These are phyloP conservation scores for Casaregolazyma lundiana DNA, from an alignment of 1,139 yeast genomes.

Conservation along the genomic window DNA sequence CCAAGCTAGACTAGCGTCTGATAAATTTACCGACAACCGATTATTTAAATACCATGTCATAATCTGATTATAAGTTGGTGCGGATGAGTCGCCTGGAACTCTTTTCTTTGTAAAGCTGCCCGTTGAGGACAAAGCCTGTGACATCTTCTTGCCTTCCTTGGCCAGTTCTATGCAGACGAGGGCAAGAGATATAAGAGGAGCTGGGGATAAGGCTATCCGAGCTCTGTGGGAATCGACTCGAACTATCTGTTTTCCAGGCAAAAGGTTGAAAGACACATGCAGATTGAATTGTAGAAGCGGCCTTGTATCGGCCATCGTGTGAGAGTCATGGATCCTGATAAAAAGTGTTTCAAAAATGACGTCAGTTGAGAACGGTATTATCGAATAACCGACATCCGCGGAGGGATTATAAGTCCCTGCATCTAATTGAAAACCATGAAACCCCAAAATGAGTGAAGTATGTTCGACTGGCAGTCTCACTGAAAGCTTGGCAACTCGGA, in stretches of 20 bases:
- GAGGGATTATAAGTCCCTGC: not conserved
- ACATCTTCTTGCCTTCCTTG: not conserved
- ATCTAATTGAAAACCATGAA: not conserved
- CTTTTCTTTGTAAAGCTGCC: not conserved
- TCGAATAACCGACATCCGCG: not conserved
- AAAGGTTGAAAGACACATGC: not conserved
- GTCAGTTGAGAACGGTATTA: not conserved
- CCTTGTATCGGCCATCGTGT: not conserved
- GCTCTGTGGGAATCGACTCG: not conserved
- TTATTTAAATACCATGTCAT: not conserved
- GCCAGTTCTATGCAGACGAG: not conserved
- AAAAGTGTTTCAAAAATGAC: not conserved
- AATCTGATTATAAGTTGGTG: not conserved
- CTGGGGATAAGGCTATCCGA: not conserved
- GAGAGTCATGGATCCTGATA: conserved; percentile 3
- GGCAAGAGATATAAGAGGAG: not conserved
- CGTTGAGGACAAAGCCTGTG: not conserved
- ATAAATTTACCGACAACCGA: not conserved
- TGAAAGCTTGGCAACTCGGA: not conserved
- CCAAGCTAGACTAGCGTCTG: conserved; percentile 61
- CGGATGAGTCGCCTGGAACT: not conserved
- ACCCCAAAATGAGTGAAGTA: not conserved
- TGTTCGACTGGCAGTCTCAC: conserved; percentile 3
- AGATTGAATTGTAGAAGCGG: conserved; percentile 1
- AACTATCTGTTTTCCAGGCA: not conserved